Base-by-base conservation (phyloP, 2,329 filamentous ascomycete species). In the Fusarium brevicatenulatum region DNA sequence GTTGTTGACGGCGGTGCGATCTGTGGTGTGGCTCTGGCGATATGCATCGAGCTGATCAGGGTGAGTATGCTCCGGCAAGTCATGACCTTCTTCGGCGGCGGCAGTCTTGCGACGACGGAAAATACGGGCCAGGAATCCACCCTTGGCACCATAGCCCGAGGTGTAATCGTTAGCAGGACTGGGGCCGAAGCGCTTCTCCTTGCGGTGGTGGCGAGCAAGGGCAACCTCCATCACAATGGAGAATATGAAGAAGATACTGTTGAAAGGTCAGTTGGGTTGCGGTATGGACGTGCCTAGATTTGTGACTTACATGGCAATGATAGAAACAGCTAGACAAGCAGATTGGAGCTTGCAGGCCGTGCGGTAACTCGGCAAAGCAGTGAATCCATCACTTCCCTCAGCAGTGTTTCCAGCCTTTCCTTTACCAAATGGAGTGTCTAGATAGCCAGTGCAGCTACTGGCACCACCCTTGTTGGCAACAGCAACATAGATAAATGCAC, bases 401-500 rank as follows among this genome's bases (percentile, higher is more conserved):
- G 82, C 81, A 39, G 87, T 85, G 40, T 86, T 83, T 32, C 84
- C 83, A 4, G 88, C 85, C 12, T 87, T 82, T 10, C 92, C 93
- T 8, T 80, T 86, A 42, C 95, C 95, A 59, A 95, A 89, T 11
- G 90, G 90, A 21, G 91, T 95, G 53, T 87, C 84, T 66, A 95
- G 86, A 21, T 83, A 83, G 19, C 83, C 86, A 21, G 69, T 79
- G 85, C 95, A 98, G 55, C 83, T 88, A 68, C 87, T 82, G 1
- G 90, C 89, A 42, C 95, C 95, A 63, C 89, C 83, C 42, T 92
- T 88, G 67, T 93, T 95, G 71, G 93, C 86, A 54, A 91, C 85
- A 2, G 95, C 94, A 67, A 98, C 89, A 78, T 95, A 97, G 78
- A 97, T 89, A 85, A 96, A 96, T 66, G 86, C 90, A 44, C 88